Percentiles rank a stretch among this genome's conserved stretches.
These are phyloP conservation scores for Macrotyloma uniflorum DNA, from an alignment of 306 rosid species.

Conservation along the genomic window DNA sequence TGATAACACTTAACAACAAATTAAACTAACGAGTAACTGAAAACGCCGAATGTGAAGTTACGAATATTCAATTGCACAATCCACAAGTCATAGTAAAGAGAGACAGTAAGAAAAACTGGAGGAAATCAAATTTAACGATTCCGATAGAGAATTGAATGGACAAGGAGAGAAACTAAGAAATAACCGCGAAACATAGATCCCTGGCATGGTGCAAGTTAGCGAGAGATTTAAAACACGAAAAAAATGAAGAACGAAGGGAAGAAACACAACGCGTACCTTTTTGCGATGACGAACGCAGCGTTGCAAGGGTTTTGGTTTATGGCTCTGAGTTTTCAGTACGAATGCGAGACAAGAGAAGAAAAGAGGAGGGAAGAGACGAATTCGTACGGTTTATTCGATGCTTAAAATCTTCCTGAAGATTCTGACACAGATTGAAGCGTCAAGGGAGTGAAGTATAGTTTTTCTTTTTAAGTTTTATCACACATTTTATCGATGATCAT, in stretches of 20 bases:
- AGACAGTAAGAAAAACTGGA: background rate
- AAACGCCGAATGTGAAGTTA: background rate
- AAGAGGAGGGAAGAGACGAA: background rate
- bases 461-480: no score
- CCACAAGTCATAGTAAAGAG: background rate
- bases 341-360: no score
- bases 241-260: background rate
- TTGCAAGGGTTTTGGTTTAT: background rate
- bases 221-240: background rate
- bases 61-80: background rate
- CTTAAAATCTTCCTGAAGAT: background rate
- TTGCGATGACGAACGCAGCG: background rate
- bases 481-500: background rate
- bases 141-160: background rate
- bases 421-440: background rate
- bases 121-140: background rate
- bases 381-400: background rate
- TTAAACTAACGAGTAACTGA: background rate
- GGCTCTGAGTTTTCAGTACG: background rate
- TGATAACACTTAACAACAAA: background rate
- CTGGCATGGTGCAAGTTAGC: background rate
- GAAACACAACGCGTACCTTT: background rate
- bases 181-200: background rate
- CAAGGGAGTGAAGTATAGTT: background rate
- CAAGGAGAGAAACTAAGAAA: background rate